Evolutionary conservation across 1,139 yeast genomes (phyloP).

Genomic region (Candida smagusa): DNA sequence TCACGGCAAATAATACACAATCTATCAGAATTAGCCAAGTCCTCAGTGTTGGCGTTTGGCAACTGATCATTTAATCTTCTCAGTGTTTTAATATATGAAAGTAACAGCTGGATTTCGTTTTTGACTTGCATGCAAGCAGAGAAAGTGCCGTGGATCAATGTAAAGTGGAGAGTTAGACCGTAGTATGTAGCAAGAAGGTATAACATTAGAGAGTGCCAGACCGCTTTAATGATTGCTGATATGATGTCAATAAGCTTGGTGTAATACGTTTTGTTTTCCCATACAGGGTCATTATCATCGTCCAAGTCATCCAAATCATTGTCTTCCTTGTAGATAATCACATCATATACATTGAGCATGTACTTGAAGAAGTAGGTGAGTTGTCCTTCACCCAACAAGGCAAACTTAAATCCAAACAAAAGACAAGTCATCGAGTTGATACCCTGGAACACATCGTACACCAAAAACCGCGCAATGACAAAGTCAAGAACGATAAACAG

Average conservation of each 20-base stretch:
- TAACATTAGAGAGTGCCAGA: constrained; percentile 31
- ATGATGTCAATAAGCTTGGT: constrained; percentile 57
- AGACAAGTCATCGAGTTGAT: constrained; percentile 50
- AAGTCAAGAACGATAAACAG: constrained; percentile 49
- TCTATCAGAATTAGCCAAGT: constrained; percentile 56
- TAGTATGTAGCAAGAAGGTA: constrained; percentile 46
- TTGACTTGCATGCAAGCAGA: constrained; percentile 49
- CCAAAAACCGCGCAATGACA: constrained; percentile 51
- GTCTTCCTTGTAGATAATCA: constrained; percentile 26
- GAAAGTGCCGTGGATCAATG: constrained; percentile 66
- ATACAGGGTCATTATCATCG: constrained; percentile 44
- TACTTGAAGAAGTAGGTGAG: constrained; percentile 48
- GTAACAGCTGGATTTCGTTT: constrained; percentile 50
- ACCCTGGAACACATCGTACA: constrained; percentile 55
- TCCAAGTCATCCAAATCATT: constrained; percentile 8
- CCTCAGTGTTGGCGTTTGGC: constrained; percentile 57
- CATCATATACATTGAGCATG: constrained; percentile 56
- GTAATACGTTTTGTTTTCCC: constrained; percentile 72
- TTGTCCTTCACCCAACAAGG: constrained; percentile 58
- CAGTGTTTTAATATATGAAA: constrained; percentile 58
- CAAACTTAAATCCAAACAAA: constrained; percentile 75
- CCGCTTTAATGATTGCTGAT: constrained; percentile 40
- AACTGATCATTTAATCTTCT: constrained; percentile 64
- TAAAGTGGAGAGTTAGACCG: constrained; percentile 60
- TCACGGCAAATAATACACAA: constrained; percentile 85